A percentile compares a stretch with the other conserved stretches of the same genome.
Conservation (phyloP, 495 filamentous ascomycete species). For the Penicillium arizonense region DNA sequence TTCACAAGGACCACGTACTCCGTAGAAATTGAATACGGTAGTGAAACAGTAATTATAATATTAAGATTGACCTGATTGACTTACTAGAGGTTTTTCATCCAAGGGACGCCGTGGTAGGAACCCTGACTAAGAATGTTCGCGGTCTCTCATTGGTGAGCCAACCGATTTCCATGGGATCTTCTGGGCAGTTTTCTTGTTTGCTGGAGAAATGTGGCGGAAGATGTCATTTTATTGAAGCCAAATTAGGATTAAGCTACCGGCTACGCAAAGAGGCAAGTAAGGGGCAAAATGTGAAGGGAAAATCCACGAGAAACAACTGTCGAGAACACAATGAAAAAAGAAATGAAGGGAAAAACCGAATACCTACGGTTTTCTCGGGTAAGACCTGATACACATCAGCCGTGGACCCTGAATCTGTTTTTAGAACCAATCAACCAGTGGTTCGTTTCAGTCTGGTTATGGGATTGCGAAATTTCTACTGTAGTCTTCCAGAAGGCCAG, state of each 20-base stretch:
- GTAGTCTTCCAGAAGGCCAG: conserved; percentile 5
- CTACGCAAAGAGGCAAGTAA: conserved; percentile 6
- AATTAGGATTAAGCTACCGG: conserved; percentile 19
- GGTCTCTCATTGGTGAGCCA: conserved; percentile 15
- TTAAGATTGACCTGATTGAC: conserved; percentile 21
- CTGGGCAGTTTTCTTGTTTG: background rate
- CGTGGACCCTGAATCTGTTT: conserved; percentile 37
- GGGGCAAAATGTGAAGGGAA: background rate
- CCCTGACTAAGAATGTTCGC: conserved; percentile 9
- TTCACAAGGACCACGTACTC: conserved; percentile 1
- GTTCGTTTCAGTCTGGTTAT: conserved; percentile 17
- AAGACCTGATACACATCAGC: conserved; percentile 13
- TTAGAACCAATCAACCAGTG: conserved; percentile 26
- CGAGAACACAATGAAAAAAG: background rate
- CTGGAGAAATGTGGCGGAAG: background rate
- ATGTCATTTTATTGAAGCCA: background rate
- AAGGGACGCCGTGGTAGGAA: conserved; percentile 12
- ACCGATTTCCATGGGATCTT: background rate
- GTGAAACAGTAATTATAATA: conserved; percentile 6
- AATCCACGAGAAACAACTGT: background rate
- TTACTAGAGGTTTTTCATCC: conserved; percentile 10
- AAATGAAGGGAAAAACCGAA: background rate
- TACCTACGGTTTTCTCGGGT: background rate
- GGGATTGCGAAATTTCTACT: conserved; percentile 6
- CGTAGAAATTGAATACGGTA: background rate